These are phyloP conservation scores for Penicillium sp. DNA, from an alignment of 2,329 filamentous ascomycete species.

Conservation along the genomic window DNA sequence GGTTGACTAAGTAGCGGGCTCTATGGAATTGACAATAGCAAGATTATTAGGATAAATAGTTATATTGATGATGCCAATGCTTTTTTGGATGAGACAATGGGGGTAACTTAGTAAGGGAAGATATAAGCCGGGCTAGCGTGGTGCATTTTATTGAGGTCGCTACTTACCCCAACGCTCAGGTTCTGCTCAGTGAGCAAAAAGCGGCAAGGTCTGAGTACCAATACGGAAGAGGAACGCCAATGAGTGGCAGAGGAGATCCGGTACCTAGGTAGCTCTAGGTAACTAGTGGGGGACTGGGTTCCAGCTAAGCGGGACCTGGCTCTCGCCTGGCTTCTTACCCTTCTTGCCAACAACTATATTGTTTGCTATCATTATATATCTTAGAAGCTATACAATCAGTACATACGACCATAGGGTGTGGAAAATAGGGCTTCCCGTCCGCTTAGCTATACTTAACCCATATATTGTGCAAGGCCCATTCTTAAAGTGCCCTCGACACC, in stretches of 20 bases:
- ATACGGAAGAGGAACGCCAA: neutral
- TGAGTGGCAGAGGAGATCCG: neutral
- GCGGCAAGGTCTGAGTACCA: neutral
- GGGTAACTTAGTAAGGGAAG: neutral
- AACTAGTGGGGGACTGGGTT: too few relatives aligned
- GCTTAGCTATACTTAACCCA: too few relatives aligned
- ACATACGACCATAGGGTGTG: too few relatives aligned
- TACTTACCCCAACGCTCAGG: neutral
- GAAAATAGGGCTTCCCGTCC: too few relatives aligned
- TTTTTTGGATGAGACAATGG: neutral
- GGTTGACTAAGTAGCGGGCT: neutral
- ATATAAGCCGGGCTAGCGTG: neutral
- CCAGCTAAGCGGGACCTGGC: too few relatives aligned
- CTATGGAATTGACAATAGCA: neutral
- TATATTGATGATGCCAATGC: constrained; percentile 30
- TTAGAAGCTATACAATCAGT: too few relatives aligned
- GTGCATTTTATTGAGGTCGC: constrained; percentile 3
- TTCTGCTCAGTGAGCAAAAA: neutral
- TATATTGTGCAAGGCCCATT: too few relatives aligned
- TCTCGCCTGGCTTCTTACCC: too few relatives aligned
- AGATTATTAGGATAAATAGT: neutral
- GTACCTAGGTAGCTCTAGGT: too few relatives aligned
- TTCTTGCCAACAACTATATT: too few relatives aligned
- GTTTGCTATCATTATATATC: too few relatives aligned
- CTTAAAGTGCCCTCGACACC: too few relatives aligned